These are phyloP conservation scores for Grosmannia penicillata DNA, from an alignment of 2,329 filamentous ascomycete species.

Conservation along the genomic window DNA sequence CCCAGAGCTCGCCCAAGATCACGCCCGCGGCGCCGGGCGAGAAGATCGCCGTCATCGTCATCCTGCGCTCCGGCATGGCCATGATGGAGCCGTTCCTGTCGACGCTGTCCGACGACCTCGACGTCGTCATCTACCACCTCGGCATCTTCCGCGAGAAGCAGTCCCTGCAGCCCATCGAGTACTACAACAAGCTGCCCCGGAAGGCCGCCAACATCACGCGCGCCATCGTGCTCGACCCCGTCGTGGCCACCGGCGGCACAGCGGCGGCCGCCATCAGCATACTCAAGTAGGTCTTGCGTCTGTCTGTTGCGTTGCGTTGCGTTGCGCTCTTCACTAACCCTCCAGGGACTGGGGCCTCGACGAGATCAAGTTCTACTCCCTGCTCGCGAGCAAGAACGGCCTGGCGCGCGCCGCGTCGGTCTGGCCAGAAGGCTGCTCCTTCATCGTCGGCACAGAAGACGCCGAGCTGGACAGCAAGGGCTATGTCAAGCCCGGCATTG, in stretches of 20 bases:
- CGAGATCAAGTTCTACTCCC: slow-evolving; percentile 58
- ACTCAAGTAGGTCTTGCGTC: slow-evolving; percentile 21
- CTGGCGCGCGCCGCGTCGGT: slow-evolving; percentile 54
- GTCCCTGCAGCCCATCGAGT: slow-evolving; percentile 79
- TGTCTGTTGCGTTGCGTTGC: neutral
- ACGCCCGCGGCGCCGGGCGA: slow-evolving; percentile 37
- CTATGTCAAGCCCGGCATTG: slow-evolving; percentile 81
- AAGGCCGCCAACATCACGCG: slow-evolving; percentile 32
- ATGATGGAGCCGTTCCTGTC: slow-evolving; percentile 74
- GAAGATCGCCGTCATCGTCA: slow-evolving; percentile 68
- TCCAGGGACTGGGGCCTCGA: slow-evolving; percentile 70
- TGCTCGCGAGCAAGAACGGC: slow-evolving; percentile 59
- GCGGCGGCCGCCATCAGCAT: slow-evolving; percentile 79
- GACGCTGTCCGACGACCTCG: slow-evolving; percentile 61
- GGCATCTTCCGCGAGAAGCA: slow-evolving; percentile 84
- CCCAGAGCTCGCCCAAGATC: slow-evolving; percentile 58
- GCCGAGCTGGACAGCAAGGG: slow-evolving; percentile 56
- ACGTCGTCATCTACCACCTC: slow-evolving; percentile 71
- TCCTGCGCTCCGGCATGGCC: slow-evolving; percentile 76
- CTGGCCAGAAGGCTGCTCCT: slow-evolving; percentile 61
- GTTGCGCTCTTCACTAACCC: neutral
- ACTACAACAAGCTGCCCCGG: slow-evolving; percentile 91
- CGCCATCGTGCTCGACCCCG: slow-evolving; percentile 76
- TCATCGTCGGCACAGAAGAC: slow-evolving; percentile 75
- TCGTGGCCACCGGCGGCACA: slow-evolving; percentile 87